Evolutionary conservation across 1,284 basidiomycete genomes (phyloP).

Genomic region (Ustilago xerochloae): DNA sequence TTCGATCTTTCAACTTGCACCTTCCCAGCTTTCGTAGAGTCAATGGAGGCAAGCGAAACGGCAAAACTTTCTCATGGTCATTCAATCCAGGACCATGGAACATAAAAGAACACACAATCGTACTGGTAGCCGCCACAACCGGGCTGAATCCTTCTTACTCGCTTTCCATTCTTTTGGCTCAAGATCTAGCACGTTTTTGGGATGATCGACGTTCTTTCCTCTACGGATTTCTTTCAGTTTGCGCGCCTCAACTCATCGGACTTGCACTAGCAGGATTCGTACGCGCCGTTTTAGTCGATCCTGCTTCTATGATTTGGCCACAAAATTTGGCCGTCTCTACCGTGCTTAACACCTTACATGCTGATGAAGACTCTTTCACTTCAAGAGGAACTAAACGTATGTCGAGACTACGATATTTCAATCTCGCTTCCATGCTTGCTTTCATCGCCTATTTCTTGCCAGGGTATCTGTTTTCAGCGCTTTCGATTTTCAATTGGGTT

Average conservation of each 20-base stretch:
- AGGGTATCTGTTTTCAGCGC: constrained; percentile 58
- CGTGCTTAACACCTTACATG: constrained; percentile 61
- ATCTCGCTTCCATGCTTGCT: constrained; percentile 35
- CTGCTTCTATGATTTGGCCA: constrained; percentile 64
- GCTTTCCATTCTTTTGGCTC: constrained; percentile 74
- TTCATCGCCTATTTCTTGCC: constrained; percentile 80
- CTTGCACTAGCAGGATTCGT: constrained; percentile 56
- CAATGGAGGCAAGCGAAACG: background rate
- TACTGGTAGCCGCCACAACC: constrained; percentile 44
- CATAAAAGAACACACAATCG: constrained; percentile 63
- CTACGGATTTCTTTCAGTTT: constrained; percentile 68
- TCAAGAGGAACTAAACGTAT: constrained; percentile 70
- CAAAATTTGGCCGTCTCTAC: constrained; percentile 53
- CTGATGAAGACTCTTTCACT: constrained; percentile 26
- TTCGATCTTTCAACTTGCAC: constrained; percentile 26
- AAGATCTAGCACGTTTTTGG: constrained; percentile 67
- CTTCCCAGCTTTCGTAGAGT: constrained; percentile 4
- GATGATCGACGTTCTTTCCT: constrained; percentile 66
- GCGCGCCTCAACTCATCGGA: constrained; percentile 70
- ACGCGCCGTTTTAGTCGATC: constrained; percentile 53
- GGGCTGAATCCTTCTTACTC: constrained; percentile 47
- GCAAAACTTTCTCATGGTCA: constrained; percentile 13
- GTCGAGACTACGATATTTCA: constrained; percentile 49
- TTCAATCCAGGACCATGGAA: constrained; percentile 64
- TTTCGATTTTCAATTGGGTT: constrained; percentile 61